Evolutionary conservation across 352 stramenopile genomes (phyloP).

Genomic region (Phytophthora vignae): DNA sequence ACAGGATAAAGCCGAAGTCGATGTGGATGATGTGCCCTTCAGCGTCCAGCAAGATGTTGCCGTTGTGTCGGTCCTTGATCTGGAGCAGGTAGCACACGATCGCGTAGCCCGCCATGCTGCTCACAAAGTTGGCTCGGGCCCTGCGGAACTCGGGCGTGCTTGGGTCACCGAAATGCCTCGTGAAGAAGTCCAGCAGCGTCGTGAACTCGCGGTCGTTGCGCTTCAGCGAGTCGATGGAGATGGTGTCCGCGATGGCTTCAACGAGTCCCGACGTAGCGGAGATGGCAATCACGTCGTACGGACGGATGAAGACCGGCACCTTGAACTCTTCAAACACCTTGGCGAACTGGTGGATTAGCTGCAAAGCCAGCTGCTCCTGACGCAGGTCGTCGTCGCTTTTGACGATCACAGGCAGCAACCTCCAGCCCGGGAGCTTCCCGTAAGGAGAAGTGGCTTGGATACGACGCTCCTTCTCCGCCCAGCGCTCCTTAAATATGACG

Average conservation of each 20-base stretch:
- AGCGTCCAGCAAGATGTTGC: slow-evolving; percentile 97
- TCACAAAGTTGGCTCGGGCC: slow-evolving; percentile 89
- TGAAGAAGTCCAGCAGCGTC: slow-evolving; percentile 95
- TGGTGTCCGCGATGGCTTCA: slow-evolving; percentile 96
- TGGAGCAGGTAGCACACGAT: slow-evolving; percentile 97
- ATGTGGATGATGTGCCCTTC: slow-evolving; percentile 98
- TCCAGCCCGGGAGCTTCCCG: slow-evolving; percentile 87
- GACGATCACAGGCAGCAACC: slow-evolving; percentile 95
- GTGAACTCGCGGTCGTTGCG: slow-evolving; percentile 94
- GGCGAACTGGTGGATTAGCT: slow-evolving; percentile 96
- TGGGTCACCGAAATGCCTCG: slow-evolving; percentile 91
- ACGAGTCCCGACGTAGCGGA: slow-evolving; percentile 94
- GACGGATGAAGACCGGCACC: slow-evolving; percentile 94
- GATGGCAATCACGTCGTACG: slow-evolving; percentile 97
- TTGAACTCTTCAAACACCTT: slow-evolving; percentile 95
- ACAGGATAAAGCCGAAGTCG: slow-evolving; percentile 97
- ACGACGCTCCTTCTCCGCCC: slow-evolving; percentile 94
- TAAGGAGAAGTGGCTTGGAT: slow-evolving; percentile 90
- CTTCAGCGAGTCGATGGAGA: slow-evolving; percentile 98
- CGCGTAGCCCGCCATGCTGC: slow-evolving; percentile 90
- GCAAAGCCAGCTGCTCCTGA: slow-evolving; percentile 97
- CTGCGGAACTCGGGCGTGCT: slow-evolving; percentile 76
- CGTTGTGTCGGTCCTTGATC: slow-evolving; percentile 99
- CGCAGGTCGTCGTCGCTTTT: slow-evolving; percentile 99
- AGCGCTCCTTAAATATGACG: slow-evolving; percentile 96